phyloP scores from a whole-genome alignment of 495 filamentous ascomycete genomes.

The Xylaria palmicola region DNA sequence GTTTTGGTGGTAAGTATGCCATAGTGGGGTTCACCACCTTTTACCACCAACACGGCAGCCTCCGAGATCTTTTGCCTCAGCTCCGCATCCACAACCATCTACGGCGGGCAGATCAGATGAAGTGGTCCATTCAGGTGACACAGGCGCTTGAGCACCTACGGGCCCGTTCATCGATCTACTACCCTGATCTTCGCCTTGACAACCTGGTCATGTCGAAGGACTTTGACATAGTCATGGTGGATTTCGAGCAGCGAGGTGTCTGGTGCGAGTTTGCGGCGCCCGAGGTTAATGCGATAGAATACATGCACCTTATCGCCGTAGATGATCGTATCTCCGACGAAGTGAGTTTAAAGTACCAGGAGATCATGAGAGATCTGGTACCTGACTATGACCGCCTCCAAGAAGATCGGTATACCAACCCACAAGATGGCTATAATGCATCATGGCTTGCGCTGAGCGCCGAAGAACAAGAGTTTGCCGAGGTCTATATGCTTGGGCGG shows the following conservation, averaged over 20 bases:
- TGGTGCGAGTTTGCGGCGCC: conserved; percentile 52
- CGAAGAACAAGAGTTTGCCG: conserved; percentile 45
- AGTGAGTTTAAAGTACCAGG: conserved; percentile 31
- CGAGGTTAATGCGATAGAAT: conserved; percentile 50
- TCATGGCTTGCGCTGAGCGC: conserved; percentile 44
- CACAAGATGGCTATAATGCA: conserved; percentile 44
- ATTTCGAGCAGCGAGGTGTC: conserved; percentile 54
- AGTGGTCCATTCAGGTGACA: conserved; percentile 47
- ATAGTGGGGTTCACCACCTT: conserved; percentile 48
- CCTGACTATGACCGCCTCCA: conserved; percentile 39
- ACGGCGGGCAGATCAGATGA: conserved; percentile 34
- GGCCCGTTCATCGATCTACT: conserved; percentile 39
- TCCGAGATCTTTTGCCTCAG: conserved; percentile 44
- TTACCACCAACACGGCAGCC: conserved; percentile 40
- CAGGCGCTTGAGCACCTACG: conserved; percentile 40
- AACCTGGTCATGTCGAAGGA: conserved; percentile 45
- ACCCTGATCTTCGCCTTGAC: conserved; percentile 50
- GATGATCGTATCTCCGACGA: conserved; percentile 32
- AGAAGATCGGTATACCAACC: conserved; percentile 36
- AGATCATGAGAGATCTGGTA: conserved; percentile 35
- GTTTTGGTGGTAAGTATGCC: conserved; percentile 45
- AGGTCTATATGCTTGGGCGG: conserved; percentile 53
- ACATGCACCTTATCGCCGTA: conserved; percentile 41
- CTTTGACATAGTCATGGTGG: conserved; percentile 46
- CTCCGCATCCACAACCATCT: conserved; percentile 40